Base-by-base conservation (phyloP, 2,329 filamentous ascomycete genomes). In the Daldinia eschscholtzii region DNA sequence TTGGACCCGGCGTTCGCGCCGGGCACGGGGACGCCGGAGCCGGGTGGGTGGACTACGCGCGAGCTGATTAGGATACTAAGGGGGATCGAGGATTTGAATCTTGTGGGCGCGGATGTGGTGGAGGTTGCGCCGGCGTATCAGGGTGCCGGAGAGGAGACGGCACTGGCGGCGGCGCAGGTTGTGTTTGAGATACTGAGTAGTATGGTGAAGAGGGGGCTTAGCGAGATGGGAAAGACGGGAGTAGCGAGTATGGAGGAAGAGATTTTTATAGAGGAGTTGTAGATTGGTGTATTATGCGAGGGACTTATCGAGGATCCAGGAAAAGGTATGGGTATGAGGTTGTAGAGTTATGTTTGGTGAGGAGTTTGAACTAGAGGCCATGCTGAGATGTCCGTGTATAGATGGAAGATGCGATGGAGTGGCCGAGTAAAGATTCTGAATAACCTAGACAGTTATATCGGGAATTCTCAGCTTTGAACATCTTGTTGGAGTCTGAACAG, bases 51-150 rank as follows among this genome's bases (percentile, higher is more conserved):
- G 94, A 96, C 93, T 5, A 97, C 92, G 20, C 85, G 94, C 58
- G 94, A 97, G 83, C 84, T 97, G 73, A 95, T 97, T 71, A 85
- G 92, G 12, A 93, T 97, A 65, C 80, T 97, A 77, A 85, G 93
- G 35, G 93, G 93, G 0, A 87, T 97, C 46, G 94, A 97, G 82
- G 87, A 84, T 0, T 79, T 97, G 78, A 97, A 97, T 77, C 82
- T 97, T 3, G 92, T 97, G 3, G 94, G 93, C 1, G 94, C 93
- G 0, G 94, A 97, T 80, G 88, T 97, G 56, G 94, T 98, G 4
- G 94, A 97, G 84, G 93, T 97, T 7, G 89, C 91, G 48, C 94
- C 94, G 0, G 92, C 92, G 12, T 97, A 97, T 77, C 93, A 97
- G 83, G 91, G 91, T 10, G 83, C 83, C 6, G 92, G 90, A 1